These are phyloP conservation scores for Neostapfia colusana DNA, from an alignment of 176 grass and related monocot genomes.

Conservation along the genomic window DNA sequence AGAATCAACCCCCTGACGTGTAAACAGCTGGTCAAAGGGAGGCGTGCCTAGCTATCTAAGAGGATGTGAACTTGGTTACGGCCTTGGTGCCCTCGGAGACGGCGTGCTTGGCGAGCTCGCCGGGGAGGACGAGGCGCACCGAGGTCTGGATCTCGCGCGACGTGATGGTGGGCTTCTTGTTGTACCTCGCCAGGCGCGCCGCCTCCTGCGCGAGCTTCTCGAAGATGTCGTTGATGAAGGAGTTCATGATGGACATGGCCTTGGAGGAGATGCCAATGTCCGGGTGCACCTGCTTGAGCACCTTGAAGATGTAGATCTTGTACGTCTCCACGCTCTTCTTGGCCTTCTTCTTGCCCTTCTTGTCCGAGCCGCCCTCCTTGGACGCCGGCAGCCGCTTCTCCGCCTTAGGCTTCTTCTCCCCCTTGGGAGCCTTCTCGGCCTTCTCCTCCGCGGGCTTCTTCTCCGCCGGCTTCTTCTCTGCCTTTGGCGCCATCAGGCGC, in stretches of 20 bases:
- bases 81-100: constrained; percentile 65
- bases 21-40: background rate
- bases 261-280: constrained; percentile 73
- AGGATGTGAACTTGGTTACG: constrained; percentile 59
- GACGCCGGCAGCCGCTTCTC: constrained; percentile 45
- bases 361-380: constrained; percentile 37
- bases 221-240: constrained; percentile 81
- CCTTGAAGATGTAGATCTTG: constrained; percentile 98
- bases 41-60: background rate
- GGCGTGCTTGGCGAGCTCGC: constrained; percentile 65
- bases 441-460: constrained; percentile 50
- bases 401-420: constrained; percentile 38
- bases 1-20: background rate
- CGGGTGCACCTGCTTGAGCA: constrained; percentile 76
- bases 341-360: constrained; percentile 49
- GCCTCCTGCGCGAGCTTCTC: constrained; percentile 63
- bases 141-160: constrained; percentile 67
- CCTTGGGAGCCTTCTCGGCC: background rate
- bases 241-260: constrained; percentile 86
- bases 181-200: constrained; percentile 48
- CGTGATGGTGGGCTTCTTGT: constrained; percentile 15
- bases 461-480: background rate
- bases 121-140: constrained; percentile 63
- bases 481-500: constrained; percentile 29
- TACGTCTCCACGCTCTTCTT: constrained; percentile 72